phyloP scores from a whole-genome alignment of 305 asterid genomes.

The Plantago coronopus region DNA sequence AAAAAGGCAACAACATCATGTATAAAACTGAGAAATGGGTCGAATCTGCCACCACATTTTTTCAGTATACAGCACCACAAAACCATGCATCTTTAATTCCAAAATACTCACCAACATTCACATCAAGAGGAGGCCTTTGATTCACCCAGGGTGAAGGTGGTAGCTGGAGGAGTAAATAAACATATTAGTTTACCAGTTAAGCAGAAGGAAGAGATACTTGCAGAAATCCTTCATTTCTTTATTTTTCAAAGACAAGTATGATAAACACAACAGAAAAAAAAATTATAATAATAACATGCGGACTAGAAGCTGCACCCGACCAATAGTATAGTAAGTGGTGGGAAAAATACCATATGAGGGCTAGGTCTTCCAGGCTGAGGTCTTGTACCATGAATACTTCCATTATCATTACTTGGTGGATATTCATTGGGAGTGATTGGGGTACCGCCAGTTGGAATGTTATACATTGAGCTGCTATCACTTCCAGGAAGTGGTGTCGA shows the following conservation, averaged over 20 bases:
- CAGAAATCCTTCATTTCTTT: conserved; percentile 9
- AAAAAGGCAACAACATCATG: conserved; percentile 10
- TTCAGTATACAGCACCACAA: conserved; percentile 3
- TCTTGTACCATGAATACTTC: conserved; percentile 48
- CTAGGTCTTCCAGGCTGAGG: conserved; percentile 70
- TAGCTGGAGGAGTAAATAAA: conserved; percentile 53
- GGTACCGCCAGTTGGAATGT: conserved; percentile 79
- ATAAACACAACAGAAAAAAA: conserved; percentile 5
- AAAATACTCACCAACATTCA: conserved; percentile 74
- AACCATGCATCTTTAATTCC: not conserved
- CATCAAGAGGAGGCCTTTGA: conserved; percentile 93
- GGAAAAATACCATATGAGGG: conserved; percentile 60
- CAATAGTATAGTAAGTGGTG: conserved; percentile 12
- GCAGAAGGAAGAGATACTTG: conserved; percentile 9
- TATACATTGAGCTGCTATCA: conserved; percentile 59
- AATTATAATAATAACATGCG: conserved; percentile 1
- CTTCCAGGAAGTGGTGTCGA: conserved; percentile 70
- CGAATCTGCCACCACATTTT: not conserved
- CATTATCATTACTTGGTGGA: conserved; percentile 47
- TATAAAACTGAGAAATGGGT: conserved; percentile 1
- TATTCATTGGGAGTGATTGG: conserved; percentile 82
- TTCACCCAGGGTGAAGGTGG: conserved; percentile 83
- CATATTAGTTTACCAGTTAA: conserved; percentile 21
- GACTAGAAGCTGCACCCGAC: conserved; percentile 7
- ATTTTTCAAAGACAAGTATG: not conserved